Conservation (phyloP, 768 basidiomycete species). For the Tylopilus cervinicoccineus region DNA sequence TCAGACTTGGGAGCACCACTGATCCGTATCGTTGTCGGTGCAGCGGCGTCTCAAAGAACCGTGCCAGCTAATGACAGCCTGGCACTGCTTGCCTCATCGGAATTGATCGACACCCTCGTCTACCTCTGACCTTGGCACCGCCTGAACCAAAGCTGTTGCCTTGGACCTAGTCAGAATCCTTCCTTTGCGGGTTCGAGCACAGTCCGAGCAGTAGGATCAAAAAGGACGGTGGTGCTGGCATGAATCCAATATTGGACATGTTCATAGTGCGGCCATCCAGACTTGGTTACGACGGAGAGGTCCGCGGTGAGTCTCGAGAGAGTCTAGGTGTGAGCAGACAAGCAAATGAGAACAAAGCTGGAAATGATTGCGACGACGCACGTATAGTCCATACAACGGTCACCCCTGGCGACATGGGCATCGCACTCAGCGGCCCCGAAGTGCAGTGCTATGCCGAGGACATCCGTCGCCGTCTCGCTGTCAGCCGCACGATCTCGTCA, state of each 20-base stretch:
- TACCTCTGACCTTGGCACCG: no score
- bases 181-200: not conserved
- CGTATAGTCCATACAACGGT: constrained; percentile 4
- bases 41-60: not conserved
- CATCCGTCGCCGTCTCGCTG: not conserved
- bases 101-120: no score
- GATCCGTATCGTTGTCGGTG: not conserved
- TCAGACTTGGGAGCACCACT: not conserved
- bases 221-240: not conserved
- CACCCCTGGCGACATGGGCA: constrained; percentile 4
- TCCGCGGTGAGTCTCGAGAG: not conserved
- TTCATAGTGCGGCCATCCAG: not conserved
- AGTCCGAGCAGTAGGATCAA: no score
- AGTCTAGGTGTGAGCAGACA: not conserved
- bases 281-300: not conserved
- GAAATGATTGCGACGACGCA: not conserved
- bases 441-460: constrained; percentile 8
- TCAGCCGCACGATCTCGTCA: not conserved
- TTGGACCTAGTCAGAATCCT: not conserved
- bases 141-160: not conserved
- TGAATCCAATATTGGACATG: no score
- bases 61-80: not conserved
- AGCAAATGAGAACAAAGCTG: not conserved
- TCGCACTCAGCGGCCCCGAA: not conserved
- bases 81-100: not conserved